Percentiles rank a stretch among this genome's conserved stretches.
These are phyloP conservation scores for Brassica cretica DNA, from an alignment of 345 rosid species.

Conservation along the genomic window DNA sequence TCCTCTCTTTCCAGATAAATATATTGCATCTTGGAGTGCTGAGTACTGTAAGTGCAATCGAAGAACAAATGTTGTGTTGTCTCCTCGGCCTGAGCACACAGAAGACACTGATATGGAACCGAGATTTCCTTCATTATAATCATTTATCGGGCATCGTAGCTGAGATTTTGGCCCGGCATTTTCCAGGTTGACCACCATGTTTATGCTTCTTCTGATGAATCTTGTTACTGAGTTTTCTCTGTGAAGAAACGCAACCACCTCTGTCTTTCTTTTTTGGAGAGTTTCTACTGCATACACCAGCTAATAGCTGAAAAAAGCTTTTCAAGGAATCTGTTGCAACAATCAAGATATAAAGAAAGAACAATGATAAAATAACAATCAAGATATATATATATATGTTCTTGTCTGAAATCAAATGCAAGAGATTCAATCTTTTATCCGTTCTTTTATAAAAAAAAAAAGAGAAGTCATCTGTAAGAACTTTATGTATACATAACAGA, in stretches of 20 bases:
- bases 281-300: background rate
- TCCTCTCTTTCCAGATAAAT: background rate
- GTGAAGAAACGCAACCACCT: background rate
- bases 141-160: background rate
- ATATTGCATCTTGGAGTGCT: background rate
- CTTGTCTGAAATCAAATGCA: conserved; percentile 7
- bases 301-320: background rate
- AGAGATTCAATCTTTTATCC: background rate
- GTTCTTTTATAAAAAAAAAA: background rate
- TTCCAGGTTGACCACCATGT: background rate
- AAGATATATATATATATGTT: conserved; percentile 6
- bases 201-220: background rate
- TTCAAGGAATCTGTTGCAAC: background rate
- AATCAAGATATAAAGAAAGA: background rate
- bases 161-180: background rate
- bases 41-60: background rate
- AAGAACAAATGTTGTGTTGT: background rate
- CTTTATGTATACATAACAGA: conserved; percentile 3
- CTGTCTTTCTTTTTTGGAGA: conserved; percentile 29
- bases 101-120: background rate
- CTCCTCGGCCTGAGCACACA: background rate
- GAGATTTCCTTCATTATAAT: background rate
- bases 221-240: background rate
- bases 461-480: conserved; percentile 30
- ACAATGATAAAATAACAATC: background rate